Percentiles rank a stretch among this genome's conserved stretches.
These are phyloP conservation scores for Kazachstania viticola DNA, from an alignment of 805 yeast genomes.

Conservation along the genomic window DNA sequence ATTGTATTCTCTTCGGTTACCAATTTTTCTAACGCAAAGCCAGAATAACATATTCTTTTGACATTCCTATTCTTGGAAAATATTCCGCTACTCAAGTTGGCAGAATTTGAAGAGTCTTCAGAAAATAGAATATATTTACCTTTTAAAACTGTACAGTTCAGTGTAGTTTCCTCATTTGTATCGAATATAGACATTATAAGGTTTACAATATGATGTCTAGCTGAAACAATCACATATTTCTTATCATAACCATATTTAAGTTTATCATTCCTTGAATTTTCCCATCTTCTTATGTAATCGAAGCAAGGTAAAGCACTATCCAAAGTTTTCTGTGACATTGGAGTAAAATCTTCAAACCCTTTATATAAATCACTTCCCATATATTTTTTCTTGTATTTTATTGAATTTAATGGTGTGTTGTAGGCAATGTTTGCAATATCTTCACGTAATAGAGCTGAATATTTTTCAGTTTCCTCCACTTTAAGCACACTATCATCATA, in stretches of 20 bases:
- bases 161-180: constrained; percentile 5
- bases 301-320: constrained; percentile 15
- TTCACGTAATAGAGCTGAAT: constrained; percentile 7
- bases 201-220: constrained; percentile 23
- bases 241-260: constrained; percentile 2
- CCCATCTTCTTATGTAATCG: constrained; percentile 9
- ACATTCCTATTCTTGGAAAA: constrained; percentile 3
- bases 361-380: constrained; percentile 16
- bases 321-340: constrained; percentile 13
- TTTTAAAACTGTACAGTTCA: constrained; percentile 8
- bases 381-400: constrained; percentile 7
- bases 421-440: constrained; percentile 2
- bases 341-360: constrained; percentile 11
- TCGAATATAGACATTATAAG: constrained; percentile 17
- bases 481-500: constrained; percentile 3
- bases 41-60: constrained; percentile 17
- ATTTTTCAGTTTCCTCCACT: background rate
- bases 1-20: constrained; percentile 8
- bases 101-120: constrained; percentile 4
- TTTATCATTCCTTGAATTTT: constrained; percentile 1
- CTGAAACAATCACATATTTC: constrained; percentile 15
- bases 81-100: constrained; percentile 5
- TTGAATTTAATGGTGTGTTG: constrained; percentile 1
- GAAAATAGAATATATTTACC: constrained; percentile 14
- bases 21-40: constrained; percentile 23